Evolutionary conservation across 1,284 basidiomycete species (phyloP), one percentile per base, ranked within the genome.

Genomic region (Cryptococcus sp.): DNA sequence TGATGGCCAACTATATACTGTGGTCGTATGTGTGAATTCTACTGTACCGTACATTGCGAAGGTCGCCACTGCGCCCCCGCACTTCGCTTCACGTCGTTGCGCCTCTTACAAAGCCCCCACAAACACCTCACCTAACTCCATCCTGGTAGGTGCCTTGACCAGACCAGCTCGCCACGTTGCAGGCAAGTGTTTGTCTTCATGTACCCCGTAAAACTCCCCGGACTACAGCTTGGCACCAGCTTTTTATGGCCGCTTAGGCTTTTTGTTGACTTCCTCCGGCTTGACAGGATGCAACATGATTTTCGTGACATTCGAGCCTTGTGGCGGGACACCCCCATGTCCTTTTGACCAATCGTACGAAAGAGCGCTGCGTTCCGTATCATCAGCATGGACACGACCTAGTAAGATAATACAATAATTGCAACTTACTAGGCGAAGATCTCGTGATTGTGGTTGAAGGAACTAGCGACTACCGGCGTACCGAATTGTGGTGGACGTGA

Each of bases 311-410:
- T 88, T 86, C 22, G 62, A 39, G 11, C 58, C 50, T 16, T 85
- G 85, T 5, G 89, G 86, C 5, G 88, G 88, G 82, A 90, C 92
- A 19, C 91, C 91, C 11, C 85, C 85, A 77, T 93, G 89, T 3
- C 93, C 93, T 87, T 94, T 68, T 82, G 78, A 88, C 91, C 91
- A 93, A 73, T 94, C 91, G 69, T 93, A 93, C 4, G 90, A 90
- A 20, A 93, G 77, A 0, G 90, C 87, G 66, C 74, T 76, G 43
- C n/a, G 40, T 39, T 15, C 22, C 35, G 58, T 27, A 52, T 46
- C 30, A 19, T 20, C 27, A 35, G 30, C 17, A 20, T 42, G 38
- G 25, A 47, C 8, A 47, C 30, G 30, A 35, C 13, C 30, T 8
- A 35, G 13, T 13, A 35, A 13, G 27, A 27, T 62, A 62, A 65